These are phyloP conservation scores for Friedmanniomyces simplex DNA, from an alignment of 495 filamentous ascomycete species.

Conservation along the genomic window DNA sequence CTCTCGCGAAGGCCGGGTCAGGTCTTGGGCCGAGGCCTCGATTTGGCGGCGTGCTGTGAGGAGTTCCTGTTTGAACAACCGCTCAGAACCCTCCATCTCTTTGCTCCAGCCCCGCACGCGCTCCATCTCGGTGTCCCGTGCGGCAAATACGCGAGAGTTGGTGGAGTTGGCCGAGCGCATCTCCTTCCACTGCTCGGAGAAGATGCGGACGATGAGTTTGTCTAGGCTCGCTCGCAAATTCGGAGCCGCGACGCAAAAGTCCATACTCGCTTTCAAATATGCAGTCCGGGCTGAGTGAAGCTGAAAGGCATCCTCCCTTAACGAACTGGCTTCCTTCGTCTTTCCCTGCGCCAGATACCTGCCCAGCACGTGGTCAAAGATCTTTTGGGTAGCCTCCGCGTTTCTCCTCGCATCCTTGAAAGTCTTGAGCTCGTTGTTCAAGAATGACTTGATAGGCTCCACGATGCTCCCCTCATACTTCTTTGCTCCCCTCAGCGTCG, in stretches of 20 bases:
- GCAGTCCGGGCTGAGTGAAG: constrained; percentile 87
- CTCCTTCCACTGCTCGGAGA: constrained; percentile 77
- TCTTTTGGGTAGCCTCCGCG: constrained; percentile 71
- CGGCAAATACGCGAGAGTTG: constrained; percentile 45
- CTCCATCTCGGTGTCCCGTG: constrained; percentile 70
- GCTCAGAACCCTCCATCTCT: constrained; percentile 80
- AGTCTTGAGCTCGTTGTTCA: constrained; percentile 57
- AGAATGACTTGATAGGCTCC: constrained; percentile 70
- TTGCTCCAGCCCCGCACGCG: constrained; percentile 82
- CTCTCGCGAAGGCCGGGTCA: constrained; percentile 71
- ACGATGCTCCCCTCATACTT: constrained; percentile 64
- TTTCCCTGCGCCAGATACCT: constrained; percentile 78
- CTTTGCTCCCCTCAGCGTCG: constrained; percentile 57
- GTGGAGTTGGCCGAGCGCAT: constrained; percentile 57
- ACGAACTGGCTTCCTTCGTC: constrained; percentile 79
- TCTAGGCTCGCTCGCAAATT: constrained; percentile 73
- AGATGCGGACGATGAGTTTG: constrained; percentile 70
- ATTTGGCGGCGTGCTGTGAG: constrained; percentile 69
- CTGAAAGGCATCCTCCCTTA: constrained; percentile 92
- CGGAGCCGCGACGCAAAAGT: constrained; percentile 80
- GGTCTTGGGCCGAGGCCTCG: constrained; percentile 62
- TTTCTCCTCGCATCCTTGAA: constrained; percentile 67
- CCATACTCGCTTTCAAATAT: constrained; percentile 85
- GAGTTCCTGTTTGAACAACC: constrained; percentile 67
- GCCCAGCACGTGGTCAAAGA: constrained; percentile 66